Base-by-base conservation (phyloP, 306 rosid genomes). In the Macrotyloma uniflorum region DNA sequence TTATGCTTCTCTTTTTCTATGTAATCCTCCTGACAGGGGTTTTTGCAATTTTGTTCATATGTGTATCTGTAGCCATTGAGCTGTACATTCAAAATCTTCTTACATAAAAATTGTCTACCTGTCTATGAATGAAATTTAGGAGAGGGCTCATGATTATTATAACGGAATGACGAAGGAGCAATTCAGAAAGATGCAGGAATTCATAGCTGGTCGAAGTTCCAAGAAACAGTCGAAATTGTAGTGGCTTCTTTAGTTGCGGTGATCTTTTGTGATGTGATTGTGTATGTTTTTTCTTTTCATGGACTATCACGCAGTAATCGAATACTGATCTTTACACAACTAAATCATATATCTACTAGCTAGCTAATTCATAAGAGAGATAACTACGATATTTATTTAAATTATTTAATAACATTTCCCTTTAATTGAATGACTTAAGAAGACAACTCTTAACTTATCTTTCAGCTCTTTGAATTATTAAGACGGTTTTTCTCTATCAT, bases 121-220 rank as follows among this genome's bases (percentile, higher is more conserved):
- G 35, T 85, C 51, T 67, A 15, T 19, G 20, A 4, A 15, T 19
- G 20, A 4, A 65, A 67, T 68, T 73, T 75, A 92, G 97, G 97
- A 89, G 86, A 90, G 92, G 72, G 98, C 77, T 20, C 87, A 89
- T 82, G 97, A 79, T 12, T 94, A 89, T 70, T 92, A 92, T 83
- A 89, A 81, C 9, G 92, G 97, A 82, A 94, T 90, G 97, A 90
- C 95, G 20, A 90, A 89, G 82, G 97, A 89, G 55, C 95, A 90
- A 83, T 94, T 94, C 80, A 82, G 69, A 86, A 89, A 88, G 84
- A 94, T 94, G 98, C 95, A 88, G 84, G 95, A 92, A 82, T 94
- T 92, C 54, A 92, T 92, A 78, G 92, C 92, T 1, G 89, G 94
- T 76, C 88, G 94, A 76, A 78, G 91, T 85, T 87, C 90, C 8